Conservation (phyloP, 2,329 filamentous ascomycete genomes). For the Ambrosiella xylebori region DNA sequence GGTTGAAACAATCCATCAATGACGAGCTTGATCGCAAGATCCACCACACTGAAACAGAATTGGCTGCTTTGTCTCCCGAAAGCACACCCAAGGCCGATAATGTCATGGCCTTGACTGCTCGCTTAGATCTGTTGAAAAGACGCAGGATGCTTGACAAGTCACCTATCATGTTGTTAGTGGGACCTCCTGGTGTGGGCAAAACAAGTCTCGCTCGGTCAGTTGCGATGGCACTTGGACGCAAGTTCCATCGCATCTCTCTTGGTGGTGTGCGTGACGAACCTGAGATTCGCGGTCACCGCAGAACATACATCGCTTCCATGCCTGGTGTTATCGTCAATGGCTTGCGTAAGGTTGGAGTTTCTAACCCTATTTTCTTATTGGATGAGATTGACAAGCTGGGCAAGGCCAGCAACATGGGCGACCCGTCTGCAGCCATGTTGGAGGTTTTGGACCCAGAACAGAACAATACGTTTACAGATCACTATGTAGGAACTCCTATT, state of each 20-base stretch:
- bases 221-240: slow-evolving; percentile 76
- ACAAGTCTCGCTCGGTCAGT: slow-evolving; percentile 89
- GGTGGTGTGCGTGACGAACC: slow-evolving; percentile 92
- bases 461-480: slow-evolving; percentile 85
- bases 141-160: slow-evolving; percentile 88
- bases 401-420: slow-evolving; percentile 77
- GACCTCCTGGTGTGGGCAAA: slow-evolving; percentile 89
- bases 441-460: slow-evolving; percentile 96
- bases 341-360: slow-evolving; percentile 83
- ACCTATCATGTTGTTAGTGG: slow-evolving; percentile 81
- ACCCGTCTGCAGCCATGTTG: slow-evolving; percentile 92
- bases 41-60: slow-evolving; percentile 43
- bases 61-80: slow-evolving; percentile 20
- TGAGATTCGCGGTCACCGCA: slow-evolving; percentile 83
- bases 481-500: slow-evolving; percentile 90
- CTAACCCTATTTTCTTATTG: slow-evolving; percentile 86
- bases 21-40: slow-evolving; percentile 68
- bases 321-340: slow-evolving; percentile 88
- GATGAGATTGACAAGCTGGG: slow-evolving; percentile 98
- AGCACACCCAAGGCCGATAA: slow-evolving; percentile 21
- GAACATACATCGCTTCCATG: slow-evolving; percentile 98
- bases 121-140: slow-evolving; percentile 58
- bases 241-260: slow-evolving; percentile 93
- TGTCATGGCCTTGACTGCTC: slow-evolving; percentile 31
- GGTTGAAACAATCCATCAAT: slow-evolving; percentile 84